Base-by-base conservation (phyloP, 108 stramenopile species). In the Cyclostephanos tholiformis region DNA sequence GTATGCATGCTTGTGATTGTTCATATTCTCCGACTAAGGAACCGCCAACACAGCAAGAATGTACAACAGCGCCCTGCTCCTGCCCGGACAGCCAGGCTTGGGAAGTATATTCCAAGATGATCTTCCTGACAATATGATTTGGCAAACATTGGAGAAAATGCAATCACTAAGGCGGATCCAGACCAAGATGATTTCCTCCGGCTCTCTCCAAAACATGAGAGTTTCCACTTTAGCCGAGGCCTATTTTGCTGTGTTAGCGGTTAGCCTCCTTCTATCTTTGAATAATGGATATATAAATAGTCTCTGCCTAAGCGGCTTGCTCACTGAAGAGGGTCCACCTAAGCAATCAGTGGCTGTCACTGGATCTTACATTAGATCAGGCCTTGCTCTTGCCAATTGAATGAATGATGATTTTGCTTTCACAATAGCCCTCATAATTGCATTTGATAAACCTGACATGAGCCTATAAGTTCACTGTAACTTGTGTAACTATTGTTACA, bases 281-380 rank as follows among this genome's bases (percentile, higher is more conserved):
- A 90, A 90, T 65, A 79, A 66, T 19, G 89, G 89, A 12, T 87
- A 72, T 44, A 77, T 86, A 68, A 90, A 90, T 67, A 85, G 87
- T 22, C 69, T 64, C 29, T 82, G 77, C 57, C 44, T 90, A 4
- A 71, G 75, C 10, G 89, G 89, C 22, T 36, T 74, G 35, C 26
- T 86, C 14, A 68, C 69, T 2, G 6, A 51, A 17, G 75, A 62
- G 17, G 62, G 71, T 17, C 32, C 49, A 1, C 26, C n/a, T 10
- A 19, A 36, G 13, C 82, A 82, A 27, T 84, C 69, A 23, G 85
- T 83, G 50, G 46, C 89, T 4, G 85, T 88, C 14, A 90, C 89
- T 1, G 87, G 82, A 6, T 71, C 89, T 0, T 90, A 76, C 64
- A 90, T 86, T 12, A 86, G 69, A 39, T 72, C 80, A 25, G 87